These are phyloP conservation scores for Trichoderma orchidacearum DNA, from an alignment of 495 filamentous ascomycete genomes.

Conservation along the genomic window DNA sequence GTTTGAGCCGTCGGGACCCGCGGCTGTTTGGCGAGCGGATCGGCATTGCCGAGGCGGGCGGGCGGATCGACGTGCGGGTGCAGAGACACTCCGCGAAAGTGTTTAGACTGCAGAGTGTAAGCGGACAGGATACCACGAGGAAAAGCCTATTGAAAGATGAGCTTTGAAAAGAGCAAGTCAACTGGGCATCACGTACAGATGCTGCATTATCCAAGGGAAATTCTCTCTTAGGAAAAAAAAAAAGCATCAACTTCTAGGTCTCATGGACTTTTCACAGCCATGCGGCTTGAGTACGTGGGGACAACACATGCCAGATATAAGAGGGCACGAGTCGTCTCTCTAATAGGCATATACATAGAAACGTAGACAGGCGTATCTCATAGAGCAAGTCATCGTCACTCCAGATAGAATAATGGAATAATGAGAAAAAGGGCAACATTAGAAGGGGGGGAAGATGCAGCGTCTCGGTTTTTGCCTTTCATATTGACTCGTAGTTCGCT, in stretches of 20 bases:
- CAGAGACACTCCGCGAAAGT: conserved; percentile 1
- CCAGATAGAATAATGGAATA: not conserved
- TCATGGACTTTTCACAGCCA: too few relatives aligned
- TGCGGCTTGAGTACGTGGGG: too few relatives aligned
- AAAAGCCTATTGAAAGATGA: not conserved
- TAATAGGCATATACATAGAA: not conserved
- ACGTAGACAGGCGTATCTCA: not conserved
- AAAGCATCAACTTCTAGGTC: too few relatives aligned
- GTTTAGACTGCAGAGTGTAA: not conserved
- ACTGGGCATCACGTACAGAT: not conserved
- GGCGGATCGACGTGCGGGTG: not conserved
- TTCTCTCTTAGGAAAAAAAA: too few relatives aligned
- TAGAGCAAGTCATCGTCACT: not conserved
- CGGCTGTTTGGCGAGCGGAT: conserved; percentile 2
- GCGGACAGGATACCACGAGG: not conserved
- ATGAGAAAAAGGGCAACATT: not conserved
- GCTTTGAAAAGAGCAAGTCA: not conserved
- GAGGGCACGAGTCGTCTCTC: too few relatives aligned
- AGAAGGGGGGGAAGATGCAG: too few relatives aligned
- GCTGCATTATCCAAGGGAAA: too few relatives aligned
- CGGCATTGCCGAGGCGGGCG: not conserved
- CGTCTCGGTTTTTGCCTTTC: too few relatives aligned
- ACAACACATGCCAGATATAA: too few relatives aligned
- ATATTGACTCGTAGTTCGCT: not conserved
- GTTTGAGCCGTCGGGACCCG: not conserved